Base-by-base conservation (phyloP, 768 basidiomycete species). In the Boletellus ananas region DNA sequence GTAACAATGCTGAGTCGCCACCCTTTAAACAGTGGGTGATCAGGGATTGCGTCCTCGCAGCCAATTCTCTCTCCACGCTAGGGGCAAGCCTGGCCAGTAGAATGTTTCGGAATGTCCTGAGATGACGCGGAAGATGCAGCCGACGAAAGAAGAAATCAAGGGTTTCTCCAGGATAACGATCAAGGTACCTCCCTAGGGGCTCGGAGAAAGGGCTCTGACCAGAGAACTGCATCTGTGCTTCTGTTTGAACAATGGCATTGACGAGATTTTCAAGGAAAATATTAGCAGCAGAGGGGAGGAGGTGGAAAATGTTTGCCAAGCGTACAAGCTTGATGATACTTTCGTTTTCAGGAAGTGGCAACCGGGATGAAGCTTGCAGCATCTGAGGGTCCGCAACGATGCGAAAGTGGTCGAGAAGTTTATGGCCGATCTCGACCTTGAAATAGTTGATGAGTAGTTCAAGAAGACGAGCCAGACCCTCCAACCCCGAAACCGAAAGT, bases 401-500 rank as follows among this genome's bases (percentile, higher is more conserved):
- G 37, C 87, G 85, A 72, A 95, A 97, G 66, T 99, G 96, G 60
- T 98, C 96, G 18, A 99, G 76, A 7, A 99, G 81, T 70, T 99
- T 99, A 67, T 90, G 83, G 1, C 96, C 96, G 52, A 99, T 98
- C 72, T 99, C 96, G 16, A 99, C 95, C 68, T 97, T 98, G 83
- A 99, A 99, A 71, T 99, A 98, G 67, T 97, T 97, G 34, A 94
- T 96, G 48, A 99, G 72, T 7, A 99, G 79, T 66, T 96, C 93
- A 43, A 99, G 75, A 43, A 99, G 79, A 12, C 95, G 85, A 12
- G 94, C 95, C 20, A 99, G 75, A 3, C 96, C 96, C 66, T 99
- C 94, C 49, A 95, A 66, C 10, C 94, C 94, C 5, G 90, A 81
- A 21, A 96, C 89, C 7, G 92, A 94, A 31, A 99, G 78, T 33